A percentile compares a stretch with the other conserved stretches of the same genome.
Conservation (phyloP, 306 rosid genomes). For the Castanospermum australe region DNA sequence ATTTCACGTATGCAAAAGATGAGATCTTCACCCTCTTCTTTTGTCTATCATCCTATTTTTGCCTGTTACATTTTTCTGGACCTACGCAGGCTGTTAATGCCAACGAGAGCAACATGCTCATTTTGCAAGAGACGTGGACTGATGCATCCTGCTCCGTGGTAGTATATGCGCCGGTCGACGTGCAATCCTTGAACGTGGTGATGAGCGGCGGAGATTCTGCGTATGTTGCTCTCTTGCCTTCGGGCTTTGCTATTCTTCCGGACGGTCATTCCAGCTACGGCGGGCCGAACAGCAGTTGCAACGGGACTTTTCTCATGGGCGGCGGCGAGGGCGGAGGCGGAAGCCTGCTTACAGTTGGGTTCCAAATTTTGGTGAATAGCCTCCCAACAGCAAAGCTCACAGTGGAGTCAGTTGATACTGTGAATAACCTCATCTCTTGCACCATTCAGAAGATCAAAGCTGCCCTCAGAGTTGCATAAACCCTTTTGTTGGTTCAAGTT, state of each 20-base stretch:
- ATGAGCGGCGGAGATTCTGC: conserved; percentile 71
- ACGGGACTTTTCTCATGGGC: background rate
- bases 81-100: conserved; percentile 41
- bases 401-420: conserved; percentile 60
- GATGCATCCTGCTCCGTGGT: conserved; percentile 68
- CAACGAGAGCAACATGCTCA: conserved; percentile 47
- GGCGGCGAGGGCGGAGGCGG: conserved; percentile 25
- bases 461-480: conserved; percentile 47
- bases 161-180: conserved; percentile 72
- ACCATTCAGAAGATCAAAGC: conserved; percentile 71
- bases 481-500: background rate
- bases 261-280: conserved; percentile 30
- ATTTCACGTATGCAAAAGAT: background rate
- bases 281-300: background rate
- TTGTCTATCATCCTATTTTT: background rate
- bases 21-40: too few species aligned
- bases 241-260: conserved; percentile 76
- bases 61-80: background rate
- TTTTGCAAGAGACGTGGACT: conserved; percentile 76
- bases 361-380: conserved; percentile 59
- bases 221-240: conserved; percentile 62
- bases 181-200: conserved; percentile 47
- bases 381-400: conserved; percentile 55
- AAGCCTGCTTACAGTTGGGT: conserved; percentile 65
- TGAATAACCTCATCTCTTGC: conserved; percentile 54